Base-by-base conservation (phyloP, 192 early-diverging fungal genomes). In the Umbelopsis ramanniana region DNA sequence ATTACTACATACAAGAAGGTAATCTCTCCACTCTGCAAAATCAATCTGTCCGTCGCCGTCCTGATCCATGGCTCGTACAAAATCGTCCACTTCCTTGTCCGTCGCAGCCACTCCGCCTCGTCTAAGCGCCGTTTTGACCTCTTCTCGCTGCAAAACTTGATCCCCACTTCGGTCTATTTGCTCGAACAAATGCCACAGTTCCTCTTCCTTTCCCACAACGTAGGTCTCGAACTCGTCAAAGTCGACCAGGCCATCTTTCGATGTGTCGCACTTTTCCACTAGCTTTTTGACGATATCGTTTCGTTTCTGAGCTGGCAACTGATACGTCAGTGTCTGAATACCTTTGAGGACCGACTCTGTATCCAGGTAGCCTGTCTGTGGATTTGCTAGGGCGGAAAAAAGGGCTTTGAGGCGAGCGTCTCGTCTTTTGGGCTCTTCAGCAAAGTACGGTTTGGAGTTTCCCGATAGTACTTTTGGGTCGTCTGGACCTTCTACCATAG, bases 11-110 rank as follows among this genome's bases (percentile, higher is more conserved):
- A 88, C 86, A 70, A 88, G 57, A 14, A 88, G 69, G 52, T 86
- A 88, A 70, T 87, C 87, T 72, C 86, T 82, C 84, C 89, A 92
- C 70, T 90, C 90, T 54, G 80, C 72, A 77, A 82, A 92, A 67
- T 84, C 85, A 35, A 92, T 88, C 12, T 73, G 63, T 40, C 89
- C 90, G 79, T 87, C 81, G 6, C 79, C 75, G 74, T 90, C 84
- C 68, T 74, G 76, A 77, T 91, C 91, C 81, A 90, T 84, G 66
- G 76, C 79, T n/a, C 75, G 74, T 45, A 91, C 79, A 74, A 93
- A 89, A 21, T 76, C 72, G 10, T 75, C 40, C n/a, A 91, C 46
- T 45, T 91, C 91, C 10, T 79, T 71, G 46, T 90, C 84, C 2
- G 83, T 74, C 45, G 90, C 76, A 24, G 74, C 60, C 55, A 91